Evolutionary conservation across 2,329 filamentous ascomycete species (phyloP), one percentile per base, ranked within the genome.

Genomic region (Fusarium brachygibbosum): DNA sequence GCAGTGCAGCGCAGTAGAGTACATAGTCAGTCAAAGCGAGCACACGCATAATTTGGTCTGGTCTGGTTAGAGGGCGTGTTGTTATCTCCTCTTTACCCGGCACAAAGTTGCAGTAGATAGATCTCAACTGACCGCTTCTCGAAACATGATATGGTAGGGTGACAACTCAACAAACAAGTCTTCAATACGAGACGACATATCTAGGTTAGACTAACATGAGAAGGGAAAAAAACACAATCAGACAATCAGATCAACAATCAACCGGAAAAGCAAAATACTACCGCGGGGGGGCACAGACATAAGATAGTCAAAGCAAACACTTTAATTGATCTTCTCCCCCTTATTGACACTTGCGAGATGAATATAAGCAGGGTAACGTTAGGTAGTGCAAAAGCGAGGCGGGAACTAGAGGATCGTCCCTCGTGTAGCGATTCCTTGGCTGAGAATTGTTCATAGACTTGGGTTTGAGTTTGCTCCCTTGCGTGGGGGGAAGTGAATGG

Each of bases 351-450:
- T 49, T 25, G 45, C 28, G 45, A 31, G 45, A 49, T 35, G 31
- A 49, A 34, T 19, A 29, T 29, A 45, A 45, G n/a, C 28, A 34
- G 31, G 45, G 45, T 8, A 9, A 14, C 40, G 52, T 41, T 44
- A 51, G 34, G 34, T 40, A 51, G 17, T 35, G 23, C 23, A 40
- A 51, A 38, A 25, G 23, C 34, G 40, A 40, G 23, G 63, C 66
- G 67, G 58, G 58, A 62, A 68, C 67, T 60, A 69, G 52, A 50
- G 32, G 59, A 65, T 69, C 53, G 34, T 35, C 52, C 63, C 60
- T 52, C 63, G 63, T 68, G 67, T 52, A 55, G 42, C 21, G 46
- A 68, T 60, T 41, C 42, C 58, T 70, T 70, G 66, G 66, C 52
- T 63, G 56, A 66, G 48, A 41, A 54, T 58, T 37, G 13, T 34